Base-by-base conservation (phyloP, 1,139 yeast genomes). In the Geotrichum cucujoidarum region DNA sequence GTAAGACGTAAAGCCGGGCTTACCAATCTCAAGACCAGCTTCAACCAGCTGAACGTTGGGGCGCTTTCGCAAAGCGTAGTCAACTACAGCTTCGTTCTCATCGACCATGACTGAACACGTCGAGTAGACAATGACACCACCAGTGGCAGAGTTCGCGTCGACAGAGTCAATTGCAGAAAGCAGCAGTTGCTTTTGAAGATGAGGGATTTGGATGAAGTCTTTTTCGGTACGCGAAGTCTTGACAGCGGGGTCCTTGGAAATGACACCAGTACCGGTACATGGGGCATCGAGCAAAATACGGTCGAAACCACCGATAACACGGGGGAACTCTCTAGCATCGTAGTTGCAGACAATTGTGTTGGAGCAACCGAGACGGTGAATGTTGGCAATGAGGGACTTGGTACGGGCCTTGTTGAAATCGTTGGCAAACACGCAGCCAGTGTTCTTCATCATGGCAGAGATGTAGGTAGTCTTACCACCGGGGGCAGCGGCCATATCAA, bases 401-500 rank as follows among this genome's bases (percentile, higher is more conserved):
- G 97, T 90, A 72, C 99, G 83, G 25, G 95, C 88, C 67, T 90
- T 92, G 72, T 88, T 90, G 52, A 95, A 85, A 72, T 94, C 99
- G 68, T 94, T 94, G 49, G 99, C 99, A 66, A 94, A 90, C 16
- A 94, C 85, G 66, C 95, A 83, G 32, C 99, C 99, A 2, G 98
- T 92, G 67, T 92, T 94, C 66, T 94, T 94, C 97, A 92, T 92
- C 69, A 90, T 71, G 0, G 98, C 98, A 37, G 96, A 82, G 50
- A 94, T 82, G 64, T 89, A 92, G 1, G 99, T 92, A 10, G 98
- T 89, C 65, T 94, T 94, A 69, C 99, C 99, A 73, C 99, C 99
- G 57, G 99, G 99, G 18, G 99, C 97, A 51, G 98, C 95, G 37
- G 99, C 98, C 98, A 94, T 94, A 72, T 94, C 99, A 57, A 94